Percentiles rank a stretch among this genome's conserved stretches.
These are phyloP conservation scores for Penicillium herquei DNA, from an alignment of 495 filamentous ascomycete species.

Conservation along the genomic window DNA sequence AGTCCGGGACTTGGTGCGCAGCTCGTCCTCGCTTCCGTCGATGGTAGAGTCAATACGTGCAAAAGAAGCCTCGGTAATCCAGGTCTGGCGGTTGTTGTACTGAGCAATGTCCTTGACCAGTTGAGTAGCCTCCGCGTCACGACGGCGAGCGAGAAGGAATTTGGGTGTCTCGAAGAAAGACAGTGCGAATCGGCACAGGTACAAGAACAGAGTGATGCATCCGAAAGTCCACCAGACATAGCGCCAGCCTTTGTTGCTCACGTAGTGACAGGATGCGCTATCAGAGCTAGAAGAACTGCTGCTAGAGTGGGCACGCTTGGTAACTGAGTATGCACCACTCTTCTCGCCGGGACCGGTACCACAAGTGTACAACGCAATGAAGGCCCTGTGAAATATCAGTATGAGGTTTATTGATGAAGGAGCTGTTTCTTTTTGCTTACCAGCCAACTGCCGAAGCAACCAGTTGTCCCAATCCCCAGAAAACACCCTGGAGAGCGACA, in stretches of 20 bases:
- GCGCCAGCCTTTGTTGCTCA: conserved; percentile 29
- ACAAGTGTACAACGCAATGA: conserved; percentile 37
- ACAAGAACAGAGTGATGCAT: conserved; percentile 26
- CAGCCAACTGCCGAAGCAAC: conserved; percentile 21
- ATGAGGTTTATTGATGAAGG: neutral
- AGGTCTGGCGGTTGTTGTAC: conserved; percentile 22
- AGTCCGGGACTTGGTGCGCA: conserved; percentile 9
- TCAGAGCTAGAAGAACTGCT: conserved; percentile 1
- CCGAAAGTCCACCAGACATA: conserved; percentile 29
- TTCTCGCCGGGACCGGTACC: conserved; percentile 25
- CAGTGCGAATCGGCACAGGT: conserved; percentile 46
- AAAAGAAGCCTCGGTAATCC: conserved; percentile 23
- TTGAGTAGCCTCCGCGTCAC: conserved; percentile 23
- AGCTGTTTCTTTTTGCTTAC: conserved; percentile 4
- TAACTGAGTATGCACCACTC: conserved; percentile 9
- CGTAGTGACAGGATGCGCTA: conserved; percentile 30
- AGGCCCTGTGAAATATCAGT: conserved; percentile 15
- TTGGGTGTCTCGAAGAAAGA: conserved; percentile 45
- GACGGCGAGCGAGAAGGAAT: conserved; percentile 18
- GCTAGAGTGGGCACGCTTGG: conserved; percentile 1
- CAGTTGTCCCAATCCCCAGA: conserved; percentile 22
- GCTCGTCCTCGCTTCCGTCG: conserved; percentile 5
- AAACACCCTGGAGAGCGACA: conserved; percentile 17
- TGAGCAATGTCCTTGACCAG: conserved; percentile 23
- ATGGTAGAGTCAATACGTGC: conserved; percentile 13